Base-by-base conservation (phyloP, 108 stramenopile species). In the Skeletonema menzelii region DNA sequence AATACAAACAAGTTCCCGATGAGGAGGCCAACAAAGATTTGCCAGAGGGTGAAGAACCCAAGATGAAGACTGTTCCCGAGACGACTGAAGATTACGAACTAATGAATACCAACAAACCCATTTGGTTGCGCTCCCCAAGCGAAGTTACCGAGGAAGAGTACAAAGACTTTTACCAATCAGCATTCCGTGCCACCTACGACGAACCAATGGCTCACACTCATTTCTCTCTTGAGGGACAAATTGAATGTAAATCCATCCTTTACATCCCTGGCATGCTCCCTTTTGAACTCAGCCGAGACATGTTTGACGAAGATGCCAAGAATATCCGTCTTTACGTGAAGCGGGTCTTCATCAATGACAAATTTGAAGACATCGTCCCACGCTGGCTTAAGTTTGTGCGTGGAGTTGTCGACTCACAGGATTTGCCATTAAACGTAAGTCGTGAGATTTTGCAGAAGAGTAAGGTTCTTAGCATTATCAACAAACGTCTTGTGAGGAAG, bases 321-420 rank as follows among this genome's bases (percentile, higher is more conserved):
- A 93, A 92, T 61, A 92, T 99, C 71, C 93, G 95, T 35, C 83
- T 99, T 11, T 99, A 99, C 83, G 98, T 99, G 30, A 98, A 98
- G 87, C 96, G 98, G 19, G 98, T 99, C 30, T 99, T 99, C 72
- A 98, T 99, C 95, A 99, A 97, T 75, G 98, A 99, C 79, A 88
- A 96, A 72, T 99, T 98, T 69, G 97, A 99, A 56, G 98, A 97
- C 56, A 93, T 99, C 44, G 84, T 98, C 35, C 98, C 98, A 19
- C 90, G 97, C 14, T 99, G 97, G 96, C 91, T 99, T 63, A 96
- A 95, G 69, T 99, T 99, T 77, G 79, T 99, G 53, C 84, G 94
- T 49, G 98, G 97, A 55, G 92, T 97, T 8, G 98, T 99, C 47
- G 98, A 99, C 73, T 88, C 87, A 35, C 88, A 98, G 66, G 98